These are phyloP conservation scores for Cercospora citrullina DNA, from an alignment of 2,329 filamentous ascomycete genomes.

Conservation along the genomic window DNA sequence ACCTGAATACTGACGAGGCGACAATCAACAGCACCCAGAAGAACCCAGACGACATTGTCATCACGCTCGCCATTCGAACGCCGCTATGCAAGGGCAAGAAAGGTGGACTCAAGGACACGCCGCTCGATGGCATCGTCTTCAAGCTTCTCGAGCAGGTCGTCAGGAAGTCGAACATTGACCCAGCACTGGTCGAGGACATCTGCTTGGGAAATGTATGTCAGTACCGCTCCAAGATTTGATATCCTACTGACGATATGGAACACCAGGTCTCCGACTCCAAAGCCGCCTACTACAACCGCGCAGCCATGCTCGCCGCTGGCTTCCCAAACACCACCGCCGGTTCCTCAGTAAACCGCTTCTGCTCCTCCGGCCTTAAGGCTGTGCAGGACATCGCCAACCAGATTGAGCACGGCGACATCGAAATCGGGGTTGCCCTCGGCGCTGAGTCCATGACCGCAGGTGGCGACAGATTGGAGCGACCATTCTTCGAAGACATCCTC, in stretches of 20 bases:
- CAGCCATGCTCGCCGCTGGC: conserved; percentile 83
- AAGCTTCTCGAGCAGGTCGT: conserved; percentile 69
- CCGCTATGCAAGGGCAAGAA: conserved; percentile 86
- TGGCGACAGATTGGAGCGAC: conserved; percentile 67
- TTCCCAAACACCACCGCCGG: conserved; percentile 87
- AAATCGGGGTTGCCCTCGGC: conserved; percentile 82
- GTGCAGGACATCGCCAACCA: conserved; percentile 92
- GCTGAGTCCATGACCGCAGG: conserved; percentile 83
- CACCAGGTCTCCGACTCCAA: conserved; percentile 75
- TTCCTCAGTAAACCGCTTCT: conserved; percentile 90
- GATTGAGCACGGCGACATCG: conserved; percentile 77
- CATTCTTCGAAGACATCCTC: conserved; percentile 76
- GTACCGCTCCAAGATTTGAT: background rate
- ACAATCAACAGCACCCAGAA: conserved; percentile 44
- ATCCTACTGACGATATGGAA: background rate
- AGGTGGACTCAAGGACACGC: conserved; percentile 94
- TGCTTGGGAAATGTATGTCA: conserved; percentile 80
- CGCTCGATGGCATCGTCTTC: conserved; percentile 82
- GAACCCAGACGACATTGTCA: conserved; percentile 94
- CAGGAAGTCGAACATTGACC: conserved; percentile 39
- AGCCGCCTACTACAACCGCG: conserved; percentile 87
- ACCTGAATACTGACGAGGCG: conserved; percentile 12
- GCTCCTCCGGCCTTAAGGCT: conserved; percentile 92
- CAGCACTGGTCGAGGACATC: conserved; percentile 63
- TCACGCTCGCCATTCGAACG: conserved; percentile 88